phyloP scores from a whole-genome alignment of 1,284 basidiomycete species.

The Trametes polyzona region DNA sequence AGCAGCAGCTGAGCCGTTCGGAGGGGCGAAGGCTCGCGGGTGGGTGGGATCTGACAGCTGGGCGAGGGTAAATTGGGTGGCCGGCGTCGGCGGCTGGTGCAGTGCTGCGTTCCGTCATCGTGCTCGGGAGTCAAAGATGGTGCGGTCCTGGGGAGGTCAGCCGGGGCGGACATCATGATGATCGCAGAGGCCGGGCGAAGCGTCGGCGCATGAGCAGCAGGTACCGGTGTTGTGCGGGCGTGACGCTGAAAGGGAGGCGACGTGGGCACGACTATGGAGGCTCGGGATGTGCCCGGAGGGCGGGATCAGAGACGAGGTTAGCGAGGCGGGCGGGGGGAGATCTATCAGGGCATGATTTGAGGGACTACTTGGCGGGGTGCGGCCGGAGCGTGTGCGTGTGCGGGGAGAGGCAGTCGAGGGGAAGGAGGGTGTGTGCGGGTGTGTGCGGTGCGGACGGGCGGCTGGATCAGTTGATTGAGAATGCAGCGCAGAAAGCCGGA shows the following conservation, averaged over 20 bases:
- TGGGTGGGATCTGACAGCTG: neutral
- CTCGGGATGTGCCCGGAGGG: neutral
- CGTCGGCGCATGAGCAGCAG: neutral
- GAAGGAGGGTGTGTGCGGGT: neutral
- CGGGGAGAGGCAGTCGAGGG: neutral
- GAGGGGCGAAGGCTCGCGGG: neutral
- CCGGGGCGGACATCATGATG: conserved; percentile 4
- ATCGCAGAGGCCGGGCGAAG: neutral
- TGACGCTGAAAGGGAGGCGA: neutral
- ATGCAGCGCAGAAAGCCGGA: conserved; percentile 7
- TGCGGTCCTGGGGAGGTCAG: neutral
- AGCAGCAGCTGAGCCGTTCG: neutral
- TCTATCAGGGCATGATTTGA: conserved; percentile 22
- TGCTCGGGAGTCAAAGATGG: conserved; percentile 3
- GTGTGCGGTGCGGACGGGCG: neutral
- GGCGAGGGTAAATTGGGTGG: no score
- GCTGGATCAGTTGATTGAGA: conserved; percentile 14
- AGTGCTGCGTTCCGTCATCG: neutral
- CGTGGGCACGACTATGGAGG: neutral
- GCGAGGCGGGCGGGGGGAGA: conserved; percentile 9
- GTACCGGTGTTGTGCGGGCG: neutral
- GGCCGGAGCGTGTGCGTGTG: conserved; percentile 12
- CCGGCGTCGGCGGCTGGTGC: neutral
- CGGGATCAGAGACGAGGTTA: conserved; percentile 9
- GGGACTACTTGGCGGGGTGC: conserved; percentile 17